Conservation (phyloP, 1,284 basidiomycete genomes). For the Microbotryomycetes sp. region DNA sequence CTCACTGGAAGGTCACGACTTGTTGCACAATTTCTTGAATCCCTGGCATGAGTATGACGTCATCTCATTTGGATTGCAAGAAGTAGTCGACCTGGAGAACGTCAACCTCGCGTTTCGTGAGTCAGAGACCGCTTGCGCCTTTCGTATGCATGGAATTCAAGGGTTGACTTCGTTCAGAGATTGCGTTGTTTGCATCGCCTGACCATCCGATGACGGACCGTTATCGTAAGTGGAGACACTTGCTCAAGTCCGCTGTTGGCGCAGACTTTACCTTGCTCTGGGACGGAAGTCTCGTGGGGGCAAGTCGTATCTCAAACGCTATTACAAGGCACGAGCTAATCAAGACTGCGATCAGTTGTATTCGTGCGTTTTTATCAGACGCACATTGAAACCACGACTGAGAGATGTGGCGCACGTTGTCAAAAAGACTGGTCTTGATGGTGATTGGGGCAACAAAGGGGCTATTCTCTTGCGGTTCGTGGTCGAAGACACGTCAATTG, state of each 20-base stretch:
- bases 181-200: slow-evolving; percentile 64
- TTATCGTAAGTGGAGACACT: slow-evolving; percentile 79
- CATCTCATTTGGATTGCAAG: slow-evolving; percentile 89
- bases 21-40: slow-evolving; percentile 61
- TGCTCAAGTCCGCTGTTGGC: slow-evolving; percentile 56
- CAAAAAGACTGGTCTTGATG: slow-evolving; percentile 85
- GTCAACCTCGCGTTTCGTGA: slow-evolving; percentile 77
- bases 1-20: slow-evolving; percentile 57
- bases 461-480: slow-evolving; percentile 79
- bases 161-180: slow-evolving; percentile 48
- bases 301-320: too few relatives aligned
- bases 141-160: neutral
- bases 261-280: slow-evolving; percentile 62
- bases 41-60: slow-evolving; percentile 73
- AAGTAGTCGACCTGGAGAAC: slow-evolving; percentile 87
- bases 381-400: slow-evolving; percentile 46
- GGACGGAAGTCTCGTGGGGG: slow-evolving; percentile 56
- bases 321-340: too few relatives aligned
- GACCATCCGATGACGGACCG: slow-evolving; percentile 67
- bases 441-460: slow-evolving; percentile 90
- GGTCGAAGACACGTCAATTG: slow-evolving; percentile 64
- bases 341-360: too few relatives aligned
- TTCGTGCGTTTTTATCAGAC: slow-evolving; percentile 73
- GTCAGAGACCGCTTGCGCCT: slow-evolving; percentile 29
- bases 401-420: slow-evolving; percentile 67